Conservation (phyloP, 768 basidiomycete species). For the Lactarius sp. region DNA sequence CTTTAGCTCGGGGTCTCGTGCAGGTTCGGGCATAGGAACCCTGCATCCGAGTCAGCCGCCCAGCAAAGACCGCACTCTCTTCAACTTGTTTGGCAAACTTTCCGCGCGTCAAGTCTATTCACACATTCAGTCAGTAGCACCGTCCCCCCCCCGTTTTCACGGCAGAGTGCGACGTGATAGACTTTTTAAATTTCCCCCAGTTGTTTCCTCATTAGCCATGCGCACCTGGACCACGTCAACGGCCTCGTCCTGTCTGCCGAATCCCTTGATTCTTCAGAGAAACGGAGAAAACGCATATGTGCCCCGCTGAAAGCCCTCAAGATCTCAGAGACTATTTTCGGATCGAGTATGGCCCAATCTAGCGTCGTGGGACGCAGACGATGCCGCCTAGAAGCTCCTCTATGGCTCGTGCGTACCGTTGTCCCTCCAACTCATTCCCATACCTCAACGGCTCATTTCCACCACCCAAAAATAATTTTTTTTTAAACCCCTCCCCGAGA, state of each 20-base stretch:
- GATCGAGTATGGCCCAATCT: conserved; percentile 84
- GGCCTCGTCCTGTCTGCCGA: conserved; percentile 83
- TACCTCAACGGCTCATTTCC: neutral
- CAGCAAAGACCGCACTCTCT: conserved; percentile 48
- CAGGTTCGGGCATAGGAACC: conserved; percentile 86
- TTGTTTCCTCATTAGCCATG: conserved; percentile 82
- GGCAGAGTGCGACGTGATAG: neutral
- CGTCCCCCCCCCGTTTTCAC: neutral
- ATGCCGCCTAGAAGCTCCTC: conserved; percentile 54
- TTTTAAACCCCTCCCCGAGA: neutral
- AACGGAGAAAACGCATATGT: conserved; percentile 49
- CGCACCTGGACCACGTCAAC: conserved; percentile 86
- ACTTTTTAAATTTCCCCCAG: conserved; percentile 36
- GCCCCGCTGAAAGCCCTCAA: conserved; percentile 57
- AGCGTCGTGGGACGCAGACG: conserved; percentile 64
- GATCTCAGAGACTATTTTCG: conserved; percentile 65
- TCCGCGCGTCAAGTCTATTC: conserved; percentile 49
- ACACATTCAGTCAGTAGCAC: conserved; percentile 41
- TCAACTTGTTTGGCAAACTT: conserved; percentile 49
- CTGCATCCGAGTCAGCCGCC: conserved; percentile 49
- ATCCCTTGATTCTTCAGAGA: conserved; percentile 39
- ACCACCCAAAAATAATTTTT: neutral
- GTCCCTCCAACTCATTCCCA: neutral
- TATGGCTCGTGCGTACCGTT: conserved; percentile 53
- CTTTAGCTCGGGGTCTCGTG: no score